Conservation (phyloP, 495 filamentous ascomycete species). For the Penicillium canariense region DNA sequence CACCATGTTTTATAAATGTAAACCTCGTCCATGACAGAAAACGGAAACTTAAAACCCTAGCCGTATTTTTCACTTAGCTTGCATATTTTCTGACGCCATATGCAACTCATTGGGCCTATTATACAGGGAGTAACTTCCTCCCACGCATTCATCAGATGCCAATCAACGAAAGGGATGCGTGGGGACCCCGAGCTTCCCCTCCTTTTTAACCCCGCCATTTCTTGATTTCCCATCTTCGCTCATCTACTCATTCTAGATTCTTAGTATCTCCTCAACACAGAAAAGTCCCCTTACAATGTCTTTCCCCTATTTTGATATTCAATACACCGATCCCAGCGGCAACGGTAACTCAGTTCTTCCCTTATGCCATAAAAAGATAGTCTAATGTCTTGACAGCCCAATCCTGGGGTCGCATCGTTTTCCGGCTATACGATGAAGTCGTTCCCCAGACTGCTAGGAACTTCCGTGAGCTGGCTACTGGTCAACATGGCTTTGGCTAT, state of each 20-base stretch:
- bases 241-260: not conserved
- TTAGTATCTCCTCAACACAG: too few species aligned
- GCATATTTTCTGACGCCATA: too few species aligned
- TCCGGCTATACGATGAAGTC: conserved; percentile 77
- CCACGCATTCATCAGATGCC: not conserved
- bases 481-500: too few species aligned
- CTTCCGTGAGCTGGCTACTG: conserved; percentile 85
- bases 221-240: not conserved
- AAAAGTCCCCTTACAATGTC: not conserved
- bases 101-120: too few species aligned
- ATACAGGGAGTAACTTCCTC: too few species aligned
- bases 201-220: not conserved
- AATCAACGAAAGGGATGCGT: not conserved
- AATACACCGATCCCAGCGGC: not conserved
- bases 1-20: too few species aligned
- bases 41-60: too few species aligned
- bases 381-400: not conserved
- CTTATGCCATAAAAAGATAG: not conserved
- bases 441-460: conserved; percentile 88
- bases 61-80: too few species aligned
- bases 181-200: not conserved
- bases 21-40: too few species aligned
- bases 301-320: not conserved
- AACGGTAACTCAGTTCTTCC: not conserved
- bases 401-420: conserved; percentile 65